phyloP scores from a whole-genome alignment of 768 basidiomycete genomes.

The Kwoniella dejecticola region DNA sequence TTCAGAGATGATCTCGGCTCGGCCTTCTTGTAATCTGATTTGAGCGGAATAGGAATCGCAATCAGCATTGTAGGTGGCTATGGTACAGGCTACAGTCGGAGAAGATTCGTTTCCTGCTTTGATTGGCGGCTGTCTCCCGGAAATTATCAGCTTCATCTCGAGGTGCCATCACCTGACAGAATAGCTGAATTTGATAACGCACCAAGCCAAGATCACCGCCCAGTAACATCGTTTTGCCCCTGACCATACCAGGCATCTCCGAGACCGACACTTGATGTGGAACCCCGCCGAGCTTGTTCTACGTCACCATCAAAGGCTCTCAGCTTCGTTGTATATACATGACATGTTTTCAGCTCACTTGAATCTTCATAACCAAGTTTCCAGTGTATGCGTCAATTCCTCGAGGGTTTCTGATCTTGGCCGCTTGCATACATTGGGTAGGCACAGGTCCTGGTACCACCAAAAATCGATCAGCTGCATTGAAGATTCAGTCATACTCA shows the following conservation, averaged over 20 bases:
- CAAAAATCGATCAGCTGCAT: no score
- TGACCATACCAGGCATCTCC: constrained; percentile 43
- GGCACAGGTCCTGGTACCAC: constrained; percentile 42
- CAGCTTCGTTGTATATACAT: not conserved
- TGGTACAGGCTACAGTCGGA: constrained; percentile 54
- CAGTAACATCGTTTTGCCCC: constrained; percentile 52
- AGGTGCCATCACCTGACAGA: no score
- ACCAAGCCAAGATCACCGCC: constrained; percentile 51
- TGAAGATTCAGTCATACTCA: not conserved
- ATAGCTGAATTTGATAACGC: not conserved
- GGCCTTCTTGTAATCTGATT: constrained; percentile 52
- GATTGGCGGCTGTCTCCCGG: constrained; percentile 52
- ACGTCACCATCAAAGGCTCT: not conserved
- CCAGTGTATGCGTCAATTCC: constrained; percentile 52
- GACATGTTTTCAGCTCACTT: constrained; percentile 29
- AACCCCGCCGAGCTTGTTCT: constrained; percentile 54
- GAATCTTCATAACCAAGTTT: constrained; percentile 52
- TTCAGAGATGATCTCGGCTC: constrained; percentile 53
- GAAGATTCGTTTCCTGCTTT: constrained; percentile 37
- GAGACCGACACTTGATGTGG: constrained; percentile 46
- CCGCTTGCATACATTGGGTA: constrained; percentile 54
- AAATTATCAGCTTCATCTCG: no score
- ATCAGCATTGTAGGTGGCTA: constrained; percentile 53
- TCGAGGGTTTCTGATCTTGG: constrained; percentile 42
- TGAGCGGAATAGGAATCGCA: constrained; percentile 43